phyloP scores from a whole-genome alignment of 257 asterid species.

The Solanum bulbocastanum region DNA sequence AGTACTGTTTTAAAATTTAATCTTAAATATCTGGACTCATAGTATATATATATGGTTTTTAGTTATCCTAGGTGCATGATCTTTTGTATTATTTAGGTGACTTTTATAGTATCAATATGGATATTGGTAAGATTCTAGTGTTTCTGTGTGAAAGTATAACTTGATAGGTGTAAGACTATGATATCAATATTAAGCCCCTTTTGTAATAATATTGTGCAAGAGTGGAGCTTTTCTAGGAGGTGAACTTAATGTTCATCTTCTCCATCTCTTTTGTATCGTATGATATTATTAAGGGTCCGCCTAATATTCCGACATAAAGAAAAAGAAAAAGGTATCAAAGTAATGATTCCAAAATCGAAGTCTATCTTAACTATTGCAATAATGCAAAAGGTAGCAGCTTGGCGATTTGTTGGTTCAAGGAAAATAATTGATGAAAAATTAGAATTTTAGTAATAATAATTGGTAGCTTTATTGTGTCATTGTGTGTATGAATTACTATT shows the following conservation, averaged over 20 bases:
- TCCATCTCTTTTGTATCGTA: not conserved
- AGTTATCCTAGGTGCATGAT: not conserved
- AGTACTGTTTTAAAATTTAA: not conserved
- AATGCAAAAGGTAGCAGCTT: not conserved
- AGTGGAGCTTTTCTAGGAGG: not conserved
- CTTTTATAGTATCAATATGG: not conserved
- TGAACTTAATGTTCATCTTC: not conserved
- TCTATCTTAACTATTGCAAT: not conserved
- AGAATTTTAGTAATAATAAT: not conserved
- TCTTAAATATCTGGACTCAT: not conserved
- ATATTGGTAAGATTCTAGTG: not conserved
- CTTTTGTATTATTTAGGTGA: not conserved
- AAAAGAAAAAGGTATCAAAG: too few species aligned
- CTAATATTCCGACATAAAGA: not conserved
- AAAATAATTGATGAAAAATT: not conserved
- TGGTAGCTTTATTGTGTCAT: not conserved
- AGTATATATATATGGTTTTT: not conserved
- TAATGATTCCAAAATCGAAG: not conserved
- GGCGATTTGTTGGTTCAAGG: not conserved
- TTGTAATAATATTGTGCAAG: not conserved
- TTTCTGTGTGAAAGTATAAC: not conserved
- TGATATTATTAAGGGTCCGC: not conserved
- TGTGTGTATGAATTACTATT: not conserved
- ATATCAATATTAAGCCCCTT: not conserved
- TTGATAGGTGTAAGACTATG: not conserved